These are phyloP conservation scores for Mimosa pudica DNA, from an alignment of 306 rosid species.

Conservation along the genomic window DNA sequence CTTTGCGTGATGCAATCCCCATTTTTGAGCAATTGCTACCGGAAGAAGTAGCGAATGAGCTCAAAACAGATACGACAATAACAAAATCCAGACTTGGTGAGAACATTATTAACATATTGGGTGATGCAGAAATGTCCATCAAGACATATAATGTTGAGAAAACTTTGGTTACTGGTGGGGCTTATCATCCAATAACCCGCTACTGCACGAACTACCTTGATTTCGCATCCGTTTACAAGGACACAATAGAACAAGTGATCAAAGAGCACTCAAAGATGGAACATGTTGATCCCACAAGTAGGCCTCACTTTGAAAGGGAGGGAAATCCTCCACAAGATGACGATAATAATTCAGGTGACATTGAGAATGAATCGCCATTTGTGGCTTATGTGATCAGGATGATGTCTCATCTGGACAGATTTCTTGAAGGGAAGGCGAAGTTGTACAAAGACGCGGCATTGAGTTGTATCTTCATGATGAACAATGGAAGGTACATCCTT, in stretches of 20 bases:
- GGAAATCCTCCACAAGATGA: background rate
- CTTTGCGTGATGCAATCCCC: slow-evolving; percentile 46
- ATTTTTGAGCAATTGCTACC: slow-evolving; percentile 37
- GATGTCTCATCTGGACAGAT: slow-evolving; percentile 68
- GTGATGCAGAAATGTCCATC: slow-evolving; percentile 48
- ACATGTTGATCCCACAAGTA: slow-evolving; percentile 48
- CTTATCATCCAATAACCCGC: slow-evolving; percentile 55
- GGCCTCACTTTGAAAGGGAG: slow-evolving; percentile 27
- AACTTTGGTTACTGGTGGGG: slow-evolving; percentile 51
- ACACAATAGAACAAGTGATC: slow-evolving; percentile 51
- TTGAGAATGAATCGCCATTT: slow-evolving; percentile 44
- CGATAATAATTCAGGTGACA: background rate
- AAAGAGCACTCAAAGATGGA: slow-evolving; percentile 53
- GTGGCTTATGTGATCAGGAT: slow-evolving; percentile 47
- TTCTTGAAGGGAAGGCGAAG: slow-evolving; percentile 60
- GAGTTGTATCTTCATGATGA: slow-evolving; percentile 81
- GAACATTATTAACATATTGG: slow-evolving; percentile 36
- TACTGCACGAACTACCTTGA: slow-evolving; percentile 54
- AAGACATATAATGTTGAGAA: slow-evolving; percentile 33
- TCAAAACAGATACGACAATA: slow-evolving; percentile 42
- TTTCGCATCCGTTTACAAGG: slow-evolving; percentile 47
- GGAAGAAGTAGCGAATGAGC: slow-evolving; percentile 40
- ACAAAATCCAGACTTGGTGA: slow-evolving; percentile 54
- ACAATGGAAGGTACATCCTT: slow-evolving; percentile 85
- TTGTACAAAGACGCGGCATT: slow-evolving; percentile 63